phyloP scores from a whole-genome alignment of 305 asterid species.

The Rubia balearica region DNA sequence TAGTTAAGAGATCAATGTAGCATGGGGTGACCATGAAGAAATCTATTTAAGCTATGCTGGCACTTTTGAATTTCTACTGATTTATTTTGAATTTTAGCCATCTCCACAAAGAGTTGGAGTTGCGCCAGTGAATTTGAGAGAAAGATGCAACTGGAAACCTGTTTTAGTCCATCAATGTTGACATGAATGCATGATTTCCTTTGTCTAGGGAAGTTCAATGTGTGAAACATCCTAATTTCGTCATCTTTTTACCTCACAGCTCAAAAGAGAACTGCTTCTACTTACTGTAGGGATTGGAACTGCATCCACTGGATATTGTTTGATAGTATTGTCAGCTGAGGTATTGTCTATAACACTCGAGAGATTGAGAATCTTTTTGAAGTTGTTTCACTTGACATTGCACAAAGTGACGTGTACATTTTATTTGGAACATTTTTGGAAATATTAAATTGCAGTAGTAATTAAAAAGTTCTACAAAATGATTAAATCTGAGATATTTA shows the following conservation, averaged over 20 bases:
- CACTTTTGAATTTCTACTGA: background rate
- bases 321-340: conserved; percentile 65
- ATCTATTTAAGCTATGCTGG: background rate
- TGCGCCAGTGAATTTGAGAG: background rate
- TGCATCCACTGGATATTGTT: conserved; percentile 88
- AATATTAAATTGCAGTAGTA: background rate
- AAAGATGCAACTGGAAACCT: background rate
- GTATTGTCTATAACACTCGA: conserved; percentile 26
- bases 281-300: conserved; percentile 76
- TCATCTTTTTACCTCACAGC: conserved; percentile 42
- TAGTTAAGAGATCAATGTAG: background rate
- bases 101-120: background rate
- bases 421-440: background rate
- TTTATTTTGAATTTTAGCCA: background rate
- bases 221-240: conserved; percentile 1
- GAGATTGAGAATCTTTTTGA: background rate
- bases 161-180: background rate
- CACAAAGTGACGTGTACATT: background rate
- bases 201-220: background rate
- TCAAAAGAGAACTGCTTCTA: conserved; percentile 77
- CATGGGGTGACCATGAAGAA: background rate
- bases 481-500: background rate
- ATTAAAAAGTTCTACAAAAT: background rate
- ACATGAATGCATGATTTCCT: background rate
- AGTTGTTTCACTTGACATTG: background rate